Conservation (phyloP, 345 rosid species). For the Salix dunnii region DNA sequence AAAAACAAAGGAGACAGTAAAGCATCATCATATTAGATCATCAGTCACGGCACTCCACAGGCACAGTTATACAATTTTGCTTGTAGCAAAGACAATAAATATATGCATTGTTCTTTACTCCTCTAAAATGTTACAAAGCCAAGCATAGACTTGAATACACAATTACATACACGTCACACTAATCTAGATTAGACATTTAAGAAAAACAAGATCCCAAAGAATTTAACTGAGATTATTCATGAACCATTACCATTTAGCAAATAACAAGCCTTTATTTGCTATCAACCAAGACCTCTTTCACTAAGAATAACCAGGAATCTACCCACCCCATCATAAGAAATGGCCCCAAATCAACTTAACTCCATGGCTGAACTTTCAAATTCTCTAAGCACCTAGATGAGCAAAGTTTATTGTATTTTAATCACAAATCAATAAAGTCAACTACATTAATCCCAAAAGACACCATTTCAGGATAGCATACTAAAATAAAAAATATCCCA, state of each 20-base stretch:
- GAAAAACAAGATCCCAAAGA: background rate
- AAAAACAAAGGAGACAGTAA: background rate
- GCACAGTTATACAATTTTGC: background rate
- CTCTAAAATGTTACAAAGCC: background rate
- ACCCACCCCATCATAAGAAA: background rate
- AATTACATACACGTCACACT: background rate
- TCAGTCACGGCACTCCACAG: background rate
- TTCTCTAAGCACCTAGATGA: background rate
- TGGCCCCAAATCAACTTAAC: background rate
- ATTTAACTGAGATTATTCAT: background rate
- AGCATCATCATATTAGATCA: background rate
- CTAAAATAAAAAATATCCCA: background rate
- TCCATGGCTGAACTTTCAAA: background rate
- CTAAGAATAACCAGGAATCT: background rate
- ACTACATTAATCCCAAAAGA: background rate
- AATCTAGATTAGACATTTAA: background rate
- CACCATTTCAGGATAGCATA: background rate
- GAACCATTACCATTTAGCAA: background rate
- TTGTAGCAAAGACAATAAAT: background rate
- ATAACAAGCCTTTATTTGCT: background rate
- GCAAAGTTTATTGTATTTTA: background rate
- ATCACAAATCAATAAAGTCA: background rate
- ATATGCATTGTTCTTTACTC: background rate
- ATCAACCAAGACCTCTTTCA: background rate
- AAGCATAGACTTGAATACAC: background rate